These are phyloP conservation scores for Harringtonia aguacate DNA, from an alignment of 2,329 filamentous ascomycete genomes.

Conservation along the genomic window DNA sequence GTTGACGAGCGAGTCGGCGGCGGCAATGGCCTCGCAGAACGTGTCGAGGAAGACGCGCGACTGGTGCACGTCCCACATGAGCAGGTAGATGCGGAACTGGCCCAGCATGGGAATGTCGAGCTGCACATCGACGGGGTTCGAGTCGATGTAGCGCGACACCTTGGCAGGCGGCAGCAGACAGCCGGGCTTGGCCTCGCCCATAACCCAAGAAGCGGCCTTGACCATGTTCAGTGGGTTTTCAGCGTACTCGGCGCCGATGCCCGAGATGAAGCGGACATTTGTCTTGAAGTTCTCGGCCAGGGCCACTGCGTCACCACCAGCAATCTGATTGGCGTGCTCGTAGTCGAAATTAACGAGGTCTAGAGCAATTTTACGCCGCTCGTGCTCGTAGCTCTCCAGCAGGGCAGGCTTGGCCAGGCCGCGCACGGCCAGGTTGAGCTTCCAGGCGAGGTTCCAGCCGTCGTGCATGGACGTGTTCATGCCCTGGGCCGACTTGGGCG, in stretches of 20 bases:
- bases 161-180: constrained; percentile 55
- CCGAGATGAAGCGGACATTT: constrained; percentile 58
- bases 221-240: constrained; percentile 36
- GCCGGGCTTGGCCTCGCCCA: constrained; percentile 35
- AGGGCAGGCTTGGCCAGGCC: constrained; percentile 43
- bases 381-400: constrained; percentile 50
- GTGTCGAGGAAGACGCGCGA: constrained; percentile 44
- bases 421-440: constrained; percentile 43
- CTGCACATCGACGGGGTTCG: constrained; percentile 68
- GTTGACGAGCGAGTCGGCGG: constrained; percentile 42
- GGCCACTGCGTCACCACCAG: constrained; percentile 45
- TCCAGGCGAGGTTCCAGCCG: constrained; percentile 53
- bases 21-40: constrained; percentile 44
- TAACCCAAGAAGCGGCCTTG: constrained; percentile 24
- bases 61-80: constrained; percentile 51
- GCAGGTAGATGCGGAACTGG: constrained; percentile 66
- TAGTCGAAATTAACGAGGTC: constrained; percentile 49
- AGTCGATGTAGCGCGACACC: constrained; percentile 64
- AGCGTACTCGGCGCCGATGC: constrained; percentile 49
- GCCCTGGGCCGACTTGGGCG: constrained; percentile 55
- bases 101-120: constrained; percentile 68
- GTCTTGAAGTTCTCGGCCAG: constrained; percentile 54
- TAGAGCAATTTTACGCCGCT: constrained; percentile 50
- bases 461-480: constrained; percentile 53
- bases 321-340: constrained; percentile 30